Conservation (phyloP, 1,284 basidiomycete species). For the Caloboletus firmus region DNA sequence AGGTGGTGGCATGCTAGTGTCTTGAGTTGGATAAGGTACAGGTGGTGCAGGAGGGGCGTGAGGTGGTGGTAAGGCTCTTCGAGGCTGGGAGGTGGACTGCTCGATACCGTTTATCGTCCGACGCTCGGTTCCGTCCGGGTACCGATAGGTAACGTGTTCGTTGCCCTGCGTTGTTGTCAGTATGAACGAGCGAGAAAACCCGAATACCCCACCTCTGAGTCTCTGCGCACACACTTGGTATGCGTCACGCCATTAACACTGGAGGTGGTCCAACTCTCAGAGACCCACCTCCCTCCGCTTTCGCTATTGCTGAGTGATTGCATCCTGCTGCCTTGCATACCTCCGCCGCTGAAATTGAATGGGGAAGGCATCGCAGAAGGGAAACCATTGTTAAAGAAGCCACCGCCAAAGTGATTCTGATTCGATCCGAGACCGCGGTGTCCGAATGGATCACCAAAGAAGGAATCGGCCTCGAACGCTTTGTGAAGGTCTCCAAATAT, state of each 20-base stretch:
- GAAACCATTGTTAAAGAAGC: constrained; percentile 16
- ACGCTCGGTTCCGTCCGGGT: constrained; percentile 62
- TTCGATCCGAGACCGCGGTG: constrained; percentile 25
- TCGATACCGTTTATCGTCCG: constrained; percentile 70
- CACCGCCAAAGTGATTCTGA: constrained; percentile 26
- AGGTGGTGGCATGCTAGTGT: constrained; percentile 5
- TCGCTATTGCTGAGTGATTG: constrained; percentile 20
- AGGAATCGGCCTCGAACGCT: constrained; percentile 31
- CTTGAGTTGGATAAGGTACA: constrained; percentile 1
- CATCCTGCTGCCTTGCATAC: constrained; percentile 11
- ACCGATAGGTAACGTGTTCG: constrained; percentile 63
- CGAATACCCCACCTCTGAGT: constrained; percentile 49
- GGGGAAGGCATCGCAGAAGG: constrained; percentile 11
- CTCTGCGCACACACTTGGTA: constrained; percentile 54
- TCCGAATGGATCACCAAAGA: constrained; percentile 16
- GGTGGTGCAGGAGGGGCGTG: constrained; percentile 6
- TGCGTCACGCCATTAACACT: constrained; percentile 67
- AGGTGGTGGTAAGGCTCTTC: constrained; percentile 12
- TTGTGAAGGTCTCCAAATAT: constrained; percentile 55
- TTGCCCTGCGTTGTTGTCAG: constrained; percentile 54
- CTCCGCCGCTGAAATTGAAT: constrained; percentile 13
- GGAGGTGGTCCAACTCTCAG: constrained; percentile 53
- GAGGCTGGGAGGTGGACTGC: constrained; percentile 38
- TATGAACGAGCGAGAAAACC: constrained; percentile 9
- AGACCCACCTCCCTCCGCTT: constrained; percentile 41